Evolutionary conservation across 2,329 filamentous ascomycete genomes (phyloP).

Genomic region (Dactylonectria estremocensis): DNA sequence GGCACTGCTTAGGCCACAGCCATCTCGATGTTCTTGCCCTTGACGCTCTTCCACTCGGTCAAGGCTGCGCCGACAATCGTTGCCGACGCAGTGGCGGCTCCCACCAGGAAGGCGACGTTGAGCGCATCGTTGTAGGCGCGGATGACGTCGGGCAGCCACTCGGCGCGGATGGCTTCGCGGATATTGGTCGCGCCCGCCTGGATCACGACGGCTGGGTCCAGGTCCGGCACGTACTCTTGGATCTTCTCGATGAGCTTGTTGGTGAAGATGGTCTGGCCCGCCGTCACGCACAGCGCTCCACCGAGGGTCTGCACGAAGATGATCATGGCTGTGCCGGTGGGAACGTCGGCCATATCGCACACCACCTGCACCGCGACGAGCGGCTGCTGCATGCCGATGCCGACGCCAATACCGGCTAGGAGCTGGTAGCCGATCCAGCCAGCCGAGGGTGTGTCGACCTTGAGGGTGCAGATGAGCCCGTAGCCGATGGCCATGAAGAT

Average conservation of each 20-base stretch:
- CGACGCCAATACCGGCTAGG: conserved; percentile 54
- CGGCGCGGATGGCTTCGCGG: conserved; percentile 47
- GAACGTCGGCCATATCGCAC: conserved; percentile 48
- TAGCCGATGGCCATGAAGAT: conserved; percentile 55
- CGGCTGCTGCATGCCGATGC: conserved; percentile 61
- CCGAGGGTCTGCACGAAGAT: conserved; percentile 56
- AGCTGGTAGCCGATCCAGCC: conserved; percentile 64
- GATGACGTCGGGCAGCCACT: conserved; percentile 54
- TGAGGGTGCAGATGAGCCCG: conserved; percentile 61
- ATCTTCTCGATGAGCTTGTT: conserved; percentile 61
- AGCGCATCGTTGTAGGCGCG: conserved; percentile 63
- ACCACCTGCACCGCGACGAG: conserved; percentile 61
- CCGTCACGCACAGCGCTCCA: conserved; percentile 63
- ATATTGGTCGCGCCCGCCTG: conserved; percentile 57
- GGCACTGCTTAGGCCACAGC: conserved; percentile 39
- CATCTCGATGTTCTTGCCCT: conserved; percentile 64
- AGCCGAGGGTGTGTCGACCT: conserved; percentile 49
- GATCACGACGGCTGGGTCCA: conserved; percentile 54
- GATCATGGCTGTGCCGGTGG: conserved; percentile 56
- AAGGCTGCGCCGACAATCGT: conserved; percentile 60
- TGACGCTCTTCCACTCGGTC: conserved; percentile 71
- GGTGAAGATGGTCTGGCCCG: conserved; percentile 66
- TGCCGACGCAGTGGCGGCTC: conserved; percentile 61
- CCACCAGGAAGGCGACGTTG: conserved; percentile 59
- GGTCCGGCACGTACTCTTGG: conserved; percentile 51